phyloP scores from a whole-genome alignment of 768 basidiomycete species.

The Infundibulicybe gibba region DNA sequence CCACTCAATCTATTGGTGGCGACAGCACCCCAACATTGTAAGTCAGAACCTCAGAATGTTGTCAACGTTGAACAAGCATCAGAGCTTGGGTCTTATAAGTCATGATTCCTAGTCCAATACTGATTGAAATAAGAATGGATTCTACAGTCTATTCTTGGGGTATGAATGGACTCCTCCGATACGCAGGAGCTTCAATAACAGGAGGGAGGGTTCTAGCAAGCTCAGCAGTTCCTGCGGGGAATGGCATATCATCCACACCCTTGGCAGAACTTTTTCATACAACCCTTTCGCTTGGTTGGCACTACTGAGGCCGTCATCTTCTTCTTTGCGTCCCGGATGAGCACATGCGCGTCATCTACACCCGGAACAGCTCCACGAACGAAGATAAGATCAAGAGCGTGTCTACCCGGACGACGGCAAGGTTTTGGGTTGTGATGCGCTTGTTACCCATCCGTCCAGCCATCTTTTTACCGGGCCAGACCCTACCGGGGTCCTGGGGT shows the following conservation, averaged over 20 bases:
- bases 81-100: too few species aligned
- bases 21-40: too few species aligned
- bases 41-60: too few species aligned
- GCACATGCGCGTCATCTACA: slow-evolving; percentile 80
- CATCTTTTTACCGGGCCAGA: slow-evolving; percentile 99
- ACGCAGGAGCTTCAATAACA: slow-evolving; percentile 68
- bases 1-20: too few species aligned
- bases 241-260: slow-evolving; percentile 82
- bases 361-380: slow-evolving; percentile 93
- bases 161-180: slow-evolving; percentile 75
- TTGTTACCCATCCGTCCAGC: slow-evolving; percentile 88
- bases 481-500: slow-evolving; percentile 86
- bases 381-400: slow-evolving; percentile 83
- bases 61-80: too few species aligned
- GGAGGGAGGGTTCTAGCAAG: slow-evolving; percentile 64
- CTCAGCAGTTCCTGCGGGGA: slow-evolving; percentile 85
- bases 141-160: slow-evolving; percentile 53
- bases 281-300: slow-evolving; percentile 69
- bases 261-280: slow-evolving; percentile 75
- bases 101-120: neutral
- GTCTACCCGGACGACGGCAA: slow-evolving; percentile 87
- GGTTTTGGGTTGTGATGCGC: slow-evolving; percentile 82
- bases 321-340: slow-evolving; percentile 89
- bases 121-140: neutral
- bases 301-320: slow-evolving; percentile 60